Evolutionary conservation across 176 grass and related monocot species (phyloP), one percentile per base, ranked within the genome.

Genomic region (Bothriochloa decipiens): DNA sequence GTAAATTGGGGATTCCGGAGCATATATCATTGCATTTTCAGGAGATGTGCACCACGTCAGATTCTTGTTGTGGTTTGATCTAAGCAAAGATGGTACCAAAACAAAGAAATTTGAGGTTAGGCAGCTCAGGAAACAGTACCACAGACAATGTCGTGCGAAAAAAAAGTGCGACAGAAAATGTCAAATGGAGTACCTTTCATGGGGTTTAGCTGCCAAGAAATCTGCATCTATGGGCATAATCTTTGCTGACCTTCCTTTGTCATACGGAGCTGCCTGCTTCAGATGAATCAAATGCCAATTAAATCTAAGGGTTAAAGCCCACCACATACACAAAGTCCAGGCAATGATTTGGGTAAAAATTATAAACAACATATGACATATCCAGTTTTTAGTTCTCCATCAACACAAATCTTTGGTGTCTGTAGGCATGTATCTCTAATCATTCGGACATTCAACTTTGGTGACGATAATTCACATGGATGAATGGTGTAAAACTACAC

Each of bases 141-240:
- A 6, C 2, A 84, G 49, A 75, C 45, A 11, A 72, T 80, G 64
- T 69, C 55, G 22, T 58, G 55, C 3, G n/a, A 16, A 61, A 26
- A 11, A 49, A 60, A 65, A 65, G 42, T 74, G 71, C 33, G 35
- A 7, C 4, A 86, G 29, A 79, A 45, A 12, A 68, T 81, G 64
- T 70, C 0, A 14, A 82, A 78, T 89, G 65, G 18, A 75, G 37
- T 88, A 98, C 96, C 93, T 99, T 81, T 94, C 86, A 89, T 84
- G 76, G 62, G 87, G 50, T 50, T 93, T 92, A 52, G 87, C 85
- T 90, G 88, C 62, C 81, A 92, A 82, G 70, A 86, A 87, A 74
- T 90, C 89, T 89, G 74, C 33, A 83, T 91, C 84, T 18, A 92
- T 83, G 20, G 89, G 86, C 58, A 76, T 91, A 64, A 94, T 65